Conservation (phyloP, 1,139 yeast genomes). For the Hyphopichia buzzinii region DNA sequence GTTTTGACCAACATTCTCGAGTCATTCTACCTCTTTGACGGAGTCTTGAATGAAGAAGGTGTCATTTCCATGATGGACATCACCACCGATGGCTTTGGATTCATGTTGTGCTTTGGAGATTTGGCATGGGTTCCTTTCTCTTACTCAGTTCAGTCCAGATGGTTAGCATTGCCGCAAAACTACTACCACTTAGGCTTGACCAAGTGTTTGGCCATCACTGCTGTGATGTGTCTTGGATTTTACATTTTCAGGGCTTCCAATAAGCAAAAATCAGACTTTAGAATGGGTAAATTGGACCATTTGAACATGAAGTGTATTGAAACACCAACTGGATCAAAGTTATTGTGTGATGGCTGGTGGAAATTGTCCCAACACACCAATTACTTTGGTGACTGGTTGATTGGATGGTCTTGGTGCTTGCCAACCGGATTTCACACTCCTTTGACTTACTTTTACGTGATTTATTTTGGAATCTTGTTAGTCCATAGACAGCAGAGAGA, state of each 20-base stretch:
- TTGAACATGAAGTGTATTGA: slow-evolving; percentile 66
- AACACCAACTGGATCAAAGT: slow-evolving; percentile 75
- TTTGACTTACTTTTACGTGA: slow-evolving; percentile 80
- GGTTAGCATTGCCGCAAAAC: slow-evolving; percentile 56
- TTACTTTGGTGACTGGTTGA: slow-evolving; percentile 93
- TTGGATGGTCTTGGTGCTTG: slow-evolving; percentile 90
- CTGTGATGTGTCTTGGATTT: slow-evolving; percentile 59
- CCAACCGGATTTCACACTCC: slow-evolving; percentile 84
- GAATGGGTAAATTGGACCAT: slow-evolving; percentile 68
- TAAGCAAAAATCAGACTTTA: slow-evolving; percentile 80
- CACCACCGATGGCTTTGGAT: slow-evolving; percentile 95
- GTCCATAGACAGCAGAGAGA: slow-evolving; percentile 90
- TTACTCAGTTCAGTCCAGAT: slow-evolving; percentile 83
- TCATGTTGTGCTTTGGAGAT: slow-evolving; percentile 94
- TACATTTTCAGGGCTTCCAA: slow-evolving; percentile 83
- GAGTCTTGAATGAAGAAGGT: slow-evolving; percentile 89
- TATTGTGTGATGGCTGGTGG: slow-evolving; percentile 96
- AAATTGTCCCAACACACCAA: slow-evolving; percentile 87
- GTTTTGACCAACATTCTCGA: slow-evolving; percentile 68
- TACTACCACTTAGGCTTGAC: slow-evolving; percentile 55
- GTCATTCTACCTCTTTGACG: slow-evolving; percentile 83
- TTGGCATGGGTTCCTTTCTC: slow-evolving; percentile 92
- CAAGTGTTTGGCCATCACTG: slow-evolving; percentile 32
- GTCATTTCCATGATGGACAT: slow-evolving; percentile 91
- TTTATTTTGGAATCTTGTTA: slow-evolving; percentile 77